A percentile compares a stretch with the other conserved stretches of the same genome.
These are phyloP conservation scores for Torulaspora maleeae DNA, from an alignment of 805 yeast genomes.

Conservation along the genomic window DNA sequence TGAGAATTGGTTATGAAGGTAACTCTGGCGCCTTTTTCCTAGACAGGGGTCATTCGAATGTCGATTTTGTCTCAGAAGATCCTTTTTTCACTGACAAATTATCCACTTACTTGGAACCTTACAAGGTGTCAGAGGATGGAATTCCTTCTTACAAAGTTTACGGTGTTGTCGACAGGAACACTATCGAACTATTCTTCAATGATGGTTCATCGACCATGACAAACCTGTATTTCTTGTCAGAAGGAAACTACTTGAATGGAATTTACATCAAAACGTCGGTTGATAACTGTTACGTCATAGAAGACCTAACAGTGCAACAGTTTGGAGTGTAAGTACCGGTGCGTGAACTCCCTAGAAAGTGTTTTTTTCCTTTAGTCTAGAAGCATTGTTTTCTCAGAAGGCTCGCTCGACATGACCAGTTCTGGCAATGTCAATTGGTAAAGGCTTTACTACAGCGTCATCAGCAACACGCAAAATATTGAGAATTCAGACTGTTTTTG, in stretches of 20 bases:
- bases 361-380: no score
- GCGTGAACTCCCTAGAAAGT: no score
- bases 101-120: constrained; percentile 27
- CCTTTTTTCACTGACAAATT: constrained; percentile 30
- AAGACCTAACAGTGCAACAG: background rate
- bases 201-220: constrained; percentile 31
- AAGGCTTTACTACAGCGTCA: no score
- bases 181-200: constrained; percentile 34
- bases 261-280: background rate
- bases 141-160: constrained; percentile 23
- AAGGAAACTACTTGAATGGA: constrained; percentile 3
- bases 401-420: no score
- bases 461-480: no score
- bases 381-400: no score
- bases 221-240: constrained; percentile 29
- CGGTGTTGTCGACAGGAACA: constrained; percentile 33
- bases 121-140: constrained; percentile 12
- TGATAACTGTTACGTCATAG: background rate
- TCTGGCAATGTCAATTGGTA: no score
- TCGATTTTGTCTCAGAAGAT: constrained; percentile 21
- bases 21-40: constrained; percentile 25
- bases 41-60: constrained; percentile 27
- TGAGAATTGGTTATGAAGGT: constrained; percentile 30
- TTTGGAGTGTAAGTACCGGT: no score
- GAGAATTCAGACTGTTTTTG: no score